Conservation (phyloP, 495 filamentous ascomycete genomes). For the Hypoxylon crocopeplum region DNA sequence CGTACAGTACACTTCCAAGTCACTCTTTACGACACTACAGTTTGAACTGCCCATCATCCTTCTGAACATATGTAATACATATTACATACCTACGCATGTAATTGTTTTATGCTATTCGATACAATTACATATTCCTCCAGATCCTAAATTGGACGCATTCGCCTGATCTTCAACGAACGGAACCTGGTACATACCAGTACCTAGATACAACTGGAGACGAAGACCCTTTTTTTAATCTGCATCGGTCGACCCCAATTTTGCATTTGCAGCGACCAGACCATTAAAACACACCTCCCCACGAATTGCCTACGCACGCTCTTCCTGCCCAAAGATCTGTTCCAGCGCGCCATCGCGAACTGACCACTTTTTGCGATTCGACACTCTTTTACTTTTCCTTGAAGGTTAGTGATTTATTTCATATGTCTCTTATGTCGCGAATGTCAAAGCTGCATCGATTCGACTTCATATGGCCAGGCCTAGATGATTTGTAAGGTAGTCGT, state of each 20-base stretch:
- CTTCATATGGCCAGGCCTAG: neutral
- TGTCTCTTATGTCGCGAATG: constrained; percentile 5
- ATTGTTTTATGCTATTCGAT: too few species aligned
- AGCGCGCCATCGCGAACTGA: constrained; percentile 32
- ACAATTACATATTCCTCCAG: too few species aligned
- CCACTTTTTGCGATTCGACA: constrained; percentile 31
- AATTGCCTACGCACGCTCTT: constrained; percentile 29
- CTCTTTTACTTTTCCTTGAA: constrained; percentile 9
- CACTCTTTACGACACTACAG: too few species aligned
- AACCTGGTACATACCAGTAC: neutral
- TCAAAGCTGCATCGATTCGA: constrained; percentile 2
- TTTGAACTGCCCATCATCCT: constrained; percentile 9
- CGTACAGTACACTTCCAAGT: too few species aligned
- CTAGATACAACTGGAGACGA: neutral
- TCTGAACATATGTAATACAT: too few species aligned
- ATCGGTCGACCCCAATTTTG: constrained; percentile 26
- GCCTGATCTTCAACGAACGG: constrained; percentile 24
- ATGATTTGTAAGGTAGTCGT: constrained; percentile 10
- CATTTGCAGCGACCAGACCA: constrained; percentile 8
- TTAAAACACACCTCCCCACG: constrained; percentile 21
- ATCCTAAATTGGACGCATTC: constrained; percentile 8
- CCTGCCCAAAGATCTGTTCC: constrained; percentile 33
- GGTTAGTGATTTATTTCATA: neutral
- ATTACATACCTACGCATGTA: too few species aligned
- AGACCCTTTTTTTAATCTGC: constrained; percentile 32